Evolutionary conservation across 2,329 filamentous ascomycete genomes (phyloP).

Genomic region (Aspergillus pseudonomiae): DNA sequence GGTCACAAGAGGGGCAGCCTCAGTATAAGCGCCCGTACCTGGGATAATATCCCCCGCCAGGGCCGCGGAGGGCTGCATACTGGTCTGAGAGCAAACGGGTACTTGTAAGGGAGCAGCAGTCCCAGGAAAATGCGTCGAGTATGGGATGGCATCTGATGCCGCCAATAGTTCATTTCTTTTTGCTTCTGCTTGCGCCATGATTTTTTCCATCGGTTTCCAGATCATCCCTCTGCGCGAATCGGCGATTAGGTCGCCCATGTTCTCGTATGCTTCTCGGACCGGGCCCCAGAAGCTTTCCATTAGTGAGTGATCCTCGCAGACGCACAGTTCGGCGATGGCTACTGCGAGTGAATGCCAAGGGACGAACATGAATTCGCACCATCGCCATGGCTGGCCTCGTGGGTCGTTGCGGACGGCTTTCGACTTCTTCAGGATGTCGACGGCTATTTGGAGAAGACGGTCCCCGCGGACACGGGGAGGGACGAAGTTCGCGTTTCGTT

Average conservation of each 20-base stretch:
- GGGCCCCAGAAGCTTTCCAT: constrained; percentile 30
- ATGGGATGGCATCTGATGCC: not conserved
- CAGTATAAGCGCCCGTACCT: not conserved
- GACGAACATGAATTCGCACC: constrained; percentile 33
- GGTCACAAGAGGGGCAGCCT: not conserved
- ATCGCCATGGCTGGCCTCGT: constrained; percentile 26
- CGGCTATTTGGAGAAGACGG: constrained; percentile 29
- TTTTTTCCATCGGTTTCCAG: constrained; percentile 35
- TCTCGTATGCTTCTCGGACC: constrained; percentile 28
- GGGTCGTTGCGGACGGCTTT: constrained; percentile 26
- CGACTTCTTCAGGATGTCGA: constrained; percentile 26
- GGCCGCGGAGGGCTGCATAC: not conserved
- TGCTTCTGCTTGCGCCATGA: constrained; percentile 30
- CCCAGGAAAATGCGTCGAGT: constrained; percentile 2
- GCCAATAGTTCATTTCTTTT: constrained; percentile 16
- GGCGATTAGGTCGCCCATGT: constrained; percentile 27
- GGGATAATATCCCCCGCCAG: not conserved
- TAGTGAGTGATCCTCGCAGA: constrained; percentile 28
- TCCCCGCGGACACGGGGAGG: constrained; percentile 29
- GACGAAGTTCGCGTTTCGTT: constrained; percentile 25
- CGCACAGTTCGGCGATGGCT: constrained; percentile 35
- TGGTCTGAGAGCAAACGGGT: not conserved
- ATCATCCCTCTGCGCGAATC: constrained; percentile 33
- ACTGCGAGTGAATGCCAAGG: constrained; percentile 39
- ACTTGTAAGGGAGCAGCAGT: constrained; percentile 6